Evolutionary conservation across 139 green algal genomes (phyloP).

Genomic region (Monoraphidium neglectum): DNA sequence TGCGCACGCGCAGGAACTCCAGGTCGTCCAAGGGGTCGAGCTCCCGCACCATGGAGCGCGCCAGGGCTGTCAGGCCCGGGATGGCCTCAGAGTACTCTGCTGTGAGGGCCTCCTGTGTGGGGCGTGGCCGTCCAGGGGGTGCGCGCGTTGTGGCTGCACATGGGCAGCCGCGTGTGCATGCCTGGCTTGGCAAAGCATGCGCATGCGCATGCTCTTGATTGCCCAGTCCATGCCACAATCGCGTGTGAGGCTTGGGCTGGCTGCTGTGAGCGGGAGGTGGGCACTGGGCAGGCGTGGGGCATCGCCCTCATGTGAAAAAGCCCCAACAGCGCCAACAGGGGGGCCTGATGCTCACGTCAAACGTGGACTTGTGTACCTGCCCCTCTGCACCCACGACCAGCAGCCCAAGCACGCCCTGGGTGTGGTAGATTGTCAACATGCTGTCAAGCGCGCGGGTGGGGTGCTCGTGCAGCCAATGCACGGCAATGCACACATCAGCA

Average conservation of each 20-base stretch:
- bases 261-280: background rate
- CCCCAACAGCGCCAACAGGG: background rate
- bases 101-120: constrained; percentile 59
- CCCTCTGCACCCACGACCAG: constrained; percentile 57
- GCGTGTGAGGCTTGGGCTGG: background rate
- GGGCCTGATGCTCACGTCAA: constrained; percentile 35
- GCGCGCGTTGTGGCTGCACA: background rate
- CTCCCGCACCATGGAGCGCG: constrained; percentile 72
- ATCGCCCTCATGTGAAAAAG: background rate
- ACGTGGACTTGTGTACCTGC: constrained; percentile 42
- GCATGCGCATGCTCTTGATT: no score
- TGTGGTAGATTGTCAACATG: background rate
- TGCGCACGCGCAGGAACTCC: constrained; percentile 77
- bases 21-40: constrained; percentile 80
- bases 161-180: background rate
- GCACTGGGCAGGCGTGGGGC: background rate
- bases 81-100: constrained; percentile 71
- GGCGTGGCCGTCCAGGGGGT: background rate
- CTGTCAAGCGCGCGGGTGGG: background rate
- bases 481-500: no score
- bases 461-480: background rate
- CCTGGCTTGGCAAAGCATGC: no score
- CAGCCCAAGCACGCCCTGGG: constrained; percentile 54
- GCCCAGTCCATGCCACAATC: no score
- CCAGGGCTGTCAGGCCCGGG: constrained; percentile 65